phyloP scores from a whole-genome alignment of 768 basidiomycete species.

The Trametes meyenii region DNA sequence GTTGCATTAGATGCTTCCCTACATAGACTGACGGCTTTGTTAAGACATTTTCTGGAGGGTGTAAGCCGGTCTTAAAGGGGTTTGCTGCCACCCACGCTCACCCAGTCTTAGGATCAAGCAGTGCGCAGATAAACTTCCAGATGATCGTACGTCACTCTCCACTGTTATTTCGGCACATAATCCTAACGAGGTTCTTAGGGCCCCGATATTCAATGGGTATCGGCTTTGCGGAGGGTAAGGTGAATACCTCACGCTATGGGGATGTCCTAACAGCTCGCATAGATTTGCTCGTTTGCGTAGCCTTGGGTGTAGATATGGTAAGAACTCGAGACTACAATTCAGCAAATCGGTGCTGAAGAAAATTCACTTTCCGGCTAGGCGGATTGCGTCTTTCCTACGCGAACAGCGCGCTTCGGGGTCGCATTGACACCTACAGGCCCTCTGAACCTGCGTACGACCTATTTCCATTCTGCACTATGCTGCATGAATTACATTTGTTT shows the following conservation, averaged over 20 bases:
- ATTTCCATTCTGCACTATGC: neutral
- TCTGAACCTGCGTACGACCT: constrained; percentile 68
- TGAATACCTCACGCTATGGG: neutral
- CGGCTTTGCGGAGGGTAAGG: constrained; percentile 84
- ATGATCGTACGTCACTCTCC: constrained; percentile 59
- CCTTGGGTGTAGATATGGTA: constrained; percentile 93
- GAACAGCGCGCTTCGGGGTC: constrained; percentile 90
- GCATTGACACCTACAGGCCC: constrained; percentile 83
- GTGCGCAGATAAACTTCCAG: constrained; percentile 77
- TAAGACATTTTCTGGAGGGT: constrained; percentile 84
- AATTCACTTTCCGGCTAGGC: constrained; percentile 49
- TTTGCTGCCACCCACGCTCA: too few species aligned
- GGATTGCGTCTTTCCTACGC: constrained; percentile 92
- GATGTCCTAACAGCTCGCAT: neutral
- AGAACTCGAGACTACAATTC: constrained; percentile 9
- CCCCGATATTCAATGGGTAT: constrained; percentile 93
- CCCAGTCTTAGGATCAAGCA: constrained; percentile 64
- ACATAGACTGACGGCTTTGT: neutral
- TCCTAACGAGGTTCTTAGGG: constrained; percentile 44
- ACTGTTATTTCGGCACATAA: neutral
- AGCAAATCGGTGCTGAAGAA: too few species aligned
- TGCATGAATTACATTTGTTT: neutral
- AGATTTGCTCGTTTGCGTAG: constrained; percentile 90
- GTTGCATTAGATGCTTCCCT: neutral
- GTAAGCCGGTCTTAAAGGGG: constrained; percentile 44